These are phyloP conservation scores for Blepharisma japonicum DNA, from an alignment of 73 alveolate genomes.

Conservation along the genomic window DNA sequence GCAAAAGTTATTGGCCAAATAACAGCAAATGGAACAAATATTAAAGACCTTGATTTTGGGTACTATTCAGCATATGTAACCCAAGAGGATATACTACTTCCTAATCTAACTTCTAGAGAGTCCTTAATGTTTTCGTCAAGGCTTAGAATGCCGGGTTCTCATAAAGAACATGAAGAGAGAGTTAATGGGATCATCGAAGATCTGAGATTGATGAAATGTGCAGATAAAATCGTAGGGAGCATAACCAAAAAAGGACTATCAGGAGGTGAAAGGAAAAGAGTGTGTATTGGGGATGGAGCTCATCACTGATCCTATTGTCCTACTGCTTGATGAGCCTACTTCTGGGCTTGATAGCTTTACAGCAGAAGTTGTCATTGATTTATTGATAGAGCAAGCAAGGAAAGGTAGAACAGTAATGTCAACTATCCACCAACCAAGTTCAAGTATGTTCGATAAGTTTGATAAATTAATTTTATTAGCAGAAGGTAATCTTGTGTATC, in stretches of 20 bases:
- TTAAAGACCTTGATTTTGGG: constrained; percentile 31
- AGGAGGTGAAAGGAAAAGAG: constrained; percentile 56
- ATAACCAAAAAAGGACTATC: constrained; percentile 28
- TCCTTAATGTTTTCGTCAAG: constrained; percentile 61
- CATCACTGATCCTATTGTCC: constrained; percentile 43
- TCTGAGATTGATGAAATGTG: constrained; percentile 23
- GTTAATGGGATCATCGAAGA: constrained; percentile 38
- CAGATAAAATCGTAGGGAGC: constrained; percentile 30
- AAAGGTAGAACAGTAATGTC: constrained; percentile 68
- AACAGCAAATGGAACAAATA: constrained; percentile 31
- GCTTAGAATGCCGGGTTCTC: not conserved
- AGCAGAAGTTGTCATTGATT: constrained; percentile 36
- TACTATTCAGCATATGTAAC: constrained; percentile 54
- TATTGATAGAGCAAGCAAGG: not conserved
- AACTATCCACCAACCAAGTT: constrained; percentile 84
- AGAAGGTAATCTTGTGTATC: constrained; percentile 51
- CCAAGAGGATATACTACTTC: constrained; percentile 74
- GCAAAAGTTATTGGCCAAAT: constrained; percentile 32
- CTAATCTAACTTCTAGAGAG: constrained; percentile 57
- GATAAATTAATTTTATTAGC: constrained; percentile 61
- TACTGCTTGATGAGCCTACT: constrained; percentile 59
- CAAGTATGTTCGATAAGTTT: constrained; percentile 64
- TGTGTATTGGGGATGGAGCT: constrained; percentile 51
- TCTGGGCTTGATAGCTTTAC: constrained; percentile 50
- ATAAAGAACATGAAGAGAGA: constrained; percentile 3